These are phyloP conservation scores for Hymenoscyphus infarciens DNA, from an alignment of 2,329 filamentous ascomycete genomes.

Conservation along the genomic window DNA sequence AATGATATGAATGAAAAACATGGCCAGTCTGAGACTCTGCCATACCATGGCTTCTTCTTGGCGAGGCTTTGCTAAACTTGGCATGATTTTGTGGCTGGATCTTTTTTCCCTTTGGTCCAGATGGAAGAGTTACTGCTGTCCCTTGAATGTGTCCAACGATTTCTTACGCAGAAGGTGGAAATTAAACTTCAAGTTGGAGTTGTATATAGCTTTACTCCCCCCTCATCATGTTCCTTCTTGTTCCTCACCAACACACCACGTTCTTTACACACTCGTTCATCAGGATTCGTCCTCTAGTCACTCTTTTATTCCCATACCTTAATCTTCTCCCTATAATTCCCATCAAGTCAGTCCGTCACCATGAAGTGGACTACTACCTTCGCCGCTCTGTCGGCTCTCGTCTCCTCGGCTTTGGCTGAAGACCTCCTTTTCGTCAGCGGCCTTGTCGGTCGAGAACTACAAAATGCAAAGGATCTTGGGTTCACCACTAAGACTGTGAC, in stretches of 20 bases:
- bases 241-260: conserved; percentile 6
- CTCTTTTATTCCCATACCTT: conserved; percentile 8
- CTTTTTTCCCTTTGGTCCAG: neutral
- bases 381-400: conserved; percentile 18
- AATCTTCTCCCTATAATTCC: conserved; percentile 4
- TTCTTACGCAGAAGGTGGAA: conserved; percentile 9
- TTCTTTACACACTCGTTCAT: conserved; percentile 11
- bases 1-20: neutral
- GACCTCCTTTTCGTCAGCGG: conserved; percentile 35
- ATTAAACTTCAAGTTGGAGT: conserved; percentile 2
- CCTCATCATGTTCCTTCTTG: neutral
- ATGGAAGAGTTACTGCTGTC: neutral
- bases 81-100: neutral
- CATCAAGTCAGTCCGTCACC: neutral
- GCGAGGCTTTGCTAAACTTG: neutral
- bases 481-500: conserved; percentile 36
- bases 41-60: neutral
- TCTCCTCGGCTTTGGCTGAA: conserved; percentile 26
- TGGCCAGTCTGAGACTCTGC: neutral
- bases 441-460: conserved; percentile 26
- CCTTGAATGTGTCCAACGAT: neutral
- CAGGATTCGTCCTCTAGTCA: conserved; percentile 10
- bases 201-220: conserved; percentile 15
- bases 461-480: conserved; percentile 28
- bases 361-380: conserved; percentile 23